phyloP scores from a whole-genome alignment of 495 filamentous ascomycete species.

The Penicillium mononematosum region DNA sequence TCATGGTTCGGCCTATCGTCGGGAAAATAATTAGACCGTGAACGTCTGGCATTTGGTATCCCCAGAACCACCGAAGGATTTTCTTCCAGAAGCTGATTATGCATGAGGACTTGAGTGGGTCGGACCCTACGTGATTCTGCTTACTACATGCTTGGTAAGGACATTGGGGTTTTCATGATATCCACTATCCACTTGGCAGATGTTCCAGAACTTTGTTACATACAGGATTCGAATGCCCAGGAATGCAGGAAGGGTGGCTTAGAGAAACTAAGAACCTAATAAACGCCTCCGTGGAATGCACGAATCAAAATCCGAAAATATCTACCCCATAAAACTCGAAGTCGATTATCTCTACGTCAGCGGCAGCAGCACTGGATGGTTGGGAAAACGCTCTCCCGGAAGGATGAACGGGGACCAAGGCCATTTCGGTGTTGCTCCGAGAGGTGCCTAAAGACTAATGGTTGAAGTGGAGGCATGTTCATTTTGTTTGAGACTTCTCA shows the following conservation, averaged over 20 bases:
- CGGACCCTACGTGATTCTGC: not conserved
- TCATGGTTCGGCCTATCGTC: not conserved
- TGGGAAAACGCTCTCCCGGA: constrained; percentile 6
- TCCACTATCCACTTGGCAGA: constrained; percentile 3
- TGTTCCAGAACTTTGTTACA: not conserved
- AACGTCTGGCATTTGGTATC: no score
- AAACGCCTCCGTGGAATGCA: not conserved
- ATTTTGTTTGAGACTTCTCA: not conserved
- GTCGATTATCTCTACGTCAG: not conserved
- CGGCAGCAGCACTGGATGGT: not conserved
- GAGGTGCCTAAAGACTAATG: not conserved
- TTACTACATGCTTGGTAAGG: constrained; percentile 7
- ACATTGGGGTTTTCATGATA: not conserved
- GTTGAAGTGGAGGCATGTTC: constrained; percentile 2
- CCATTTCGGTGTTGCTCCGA: not conserved
- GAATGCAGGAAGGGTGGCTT: not conserved
- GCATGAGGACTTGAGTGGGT: not conserved
- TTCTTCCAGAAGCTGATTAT: not conserved
- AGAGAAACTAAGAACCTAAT: not conserved
- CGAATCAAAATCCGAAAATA: not conserved
- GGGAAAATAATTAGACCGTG: not conserved
- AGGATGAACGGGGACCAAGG: not conserved
- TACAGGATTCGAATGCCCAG: not conserved
- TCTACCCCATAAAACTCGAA: not conserved
- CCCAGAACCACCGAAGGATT: not conserved